Conservation (phyloP, 768 basidiomycete genomes). For the Auriculariales sp. region DNA sequence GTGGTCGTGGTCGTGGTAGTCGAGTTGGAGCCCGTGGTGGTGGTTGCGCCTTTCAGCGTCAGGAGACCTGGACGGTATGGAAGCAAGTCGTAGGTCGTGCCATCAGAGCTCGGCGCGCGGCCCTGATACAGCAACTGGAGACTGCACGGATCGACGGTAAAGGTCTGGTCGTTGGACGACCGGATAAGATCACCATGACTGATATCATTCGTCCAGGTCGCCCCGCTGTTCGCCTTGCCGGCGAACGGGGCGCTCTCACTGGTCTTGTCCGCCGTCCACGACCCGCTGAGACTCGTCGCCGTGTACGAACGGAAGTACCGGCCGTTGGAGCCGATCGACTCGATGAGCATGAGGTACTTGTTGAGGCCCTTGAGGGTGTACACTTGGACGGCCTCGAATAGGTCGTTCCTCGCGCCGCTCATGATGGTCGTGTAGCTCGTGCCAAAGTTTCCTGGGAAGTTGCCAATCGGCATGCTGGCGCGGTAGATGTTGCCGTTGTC, state of each 20-base stretch:
- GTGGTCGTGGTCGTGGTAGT: neutral
- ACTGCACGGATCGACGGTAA: neutral
- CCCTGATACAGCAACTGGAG: slow-evolving; percentile 1
- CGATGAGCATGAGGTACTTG: neutral
- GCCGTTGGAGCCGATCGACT: neutral
- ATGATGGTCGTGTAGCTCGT: neutral
- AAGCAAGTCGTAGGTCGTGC: neutral
- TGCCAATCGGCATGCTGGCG: slow-evolving; percentile 9
- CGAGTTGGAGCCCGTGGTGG: neutral
- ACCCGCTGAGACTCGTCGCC: slow-evolving; percentile 7
- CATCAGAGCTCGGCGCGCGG: neutral
- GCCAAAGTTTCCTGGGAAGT: slow-evolving; percentile 1
- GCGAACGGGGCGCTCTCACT: slow-evolving; percentile 1
- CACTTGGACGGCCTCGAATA: neutral
- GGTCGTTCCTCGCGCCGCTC: neutral
- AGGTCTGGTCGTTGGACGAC: neutral
- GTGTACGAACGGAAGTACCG: neutral
- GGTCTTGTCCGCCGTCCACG: slow-evolving; percentile 7
- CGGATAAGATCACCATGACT: neutral
- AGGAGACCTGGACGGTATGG: slow-evolving; percentile 11
- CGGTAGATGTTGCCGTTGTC: slow-evolving; percentile 10
- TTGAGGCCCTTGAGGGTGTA: neutral
- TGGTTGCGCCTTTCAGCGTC: slow-evolving; percentile 10
- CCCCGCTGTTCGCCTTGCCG: slow-evolving; percentile 3
- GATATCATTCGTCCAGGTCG: slow-evolving; percentile 3